phyloP scores from a whole-genome alignment of 2,329 filamentous ascomycete genomes.

The Hawksworthiomyces lignivorus region DNA sequence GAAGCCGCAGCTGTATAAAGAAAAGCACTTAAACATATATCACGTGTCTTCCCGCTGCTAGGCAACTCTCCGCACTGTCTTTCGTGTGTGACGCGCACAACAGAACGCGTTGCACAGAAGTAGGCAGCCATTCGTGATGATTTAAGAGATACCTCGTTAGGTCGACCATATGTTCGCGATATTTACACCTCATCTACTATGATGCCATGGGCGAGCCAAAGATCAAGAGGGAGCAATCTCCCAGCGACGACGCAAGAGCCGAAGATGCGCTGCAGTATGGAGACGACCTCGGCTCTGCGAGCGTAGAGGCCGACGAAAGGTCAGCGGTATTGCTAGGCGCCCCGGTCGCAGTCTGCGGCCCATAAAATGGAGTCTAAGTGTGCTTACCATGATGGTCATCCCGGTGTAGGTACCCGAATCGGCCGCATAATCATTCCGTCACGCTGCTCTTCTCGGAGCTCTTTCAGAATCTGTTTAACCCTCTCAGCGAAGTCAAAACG shows the following conservation, averaged over 20 bases:
- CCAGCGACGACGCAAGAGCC: constrained; percentile 29
- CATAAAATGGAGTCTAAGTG: background rate
- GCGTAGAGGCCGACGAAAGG: constrained; percentile 33
- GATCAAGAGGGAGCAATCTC: background rate
- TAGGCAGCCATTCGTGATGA: too few relatives aligned
- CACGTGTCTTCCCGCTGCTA: too few relatives aligned
- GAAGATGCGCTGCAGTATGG: constrained; percentile 48
- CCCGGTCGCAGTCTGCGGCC: background rate
- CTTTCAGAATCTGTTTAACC: constrained; percentile 72
- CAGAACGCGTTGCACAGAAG: too few relatives aligned
- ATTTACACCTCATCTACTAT: too few relatives aligned
- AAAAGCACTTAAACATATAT: too few relatives aligned
- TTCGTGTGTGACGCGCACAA: too few relatives aligned
- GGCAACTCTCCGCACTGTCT: too few relatives aligned
- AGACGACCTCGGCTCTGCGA: constrained; percentile 27
- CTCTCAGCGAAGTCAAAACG: constrained; percentile 69
- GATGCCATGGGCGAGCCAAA: constrained; percentile 7
- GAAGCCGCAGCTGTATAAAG: too few relatives aligned
- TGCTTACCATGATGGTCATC: background rate
- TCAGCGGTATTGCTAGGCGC: constrained; percentile 10
- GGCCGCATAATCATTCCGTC: constrained; percentile 70
- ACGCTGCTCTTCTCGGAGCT: constrained; percentile 80
- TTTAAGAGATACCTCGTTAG: too few relatives aligned
- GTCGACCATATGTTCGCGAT: too few relatives aligned
- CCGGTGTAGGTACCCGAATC: constrained; percentile 64